Evolutionary conservation across 257 asterid genomes (phyloP).

Genomic region (Misopates orontium): DNA sequence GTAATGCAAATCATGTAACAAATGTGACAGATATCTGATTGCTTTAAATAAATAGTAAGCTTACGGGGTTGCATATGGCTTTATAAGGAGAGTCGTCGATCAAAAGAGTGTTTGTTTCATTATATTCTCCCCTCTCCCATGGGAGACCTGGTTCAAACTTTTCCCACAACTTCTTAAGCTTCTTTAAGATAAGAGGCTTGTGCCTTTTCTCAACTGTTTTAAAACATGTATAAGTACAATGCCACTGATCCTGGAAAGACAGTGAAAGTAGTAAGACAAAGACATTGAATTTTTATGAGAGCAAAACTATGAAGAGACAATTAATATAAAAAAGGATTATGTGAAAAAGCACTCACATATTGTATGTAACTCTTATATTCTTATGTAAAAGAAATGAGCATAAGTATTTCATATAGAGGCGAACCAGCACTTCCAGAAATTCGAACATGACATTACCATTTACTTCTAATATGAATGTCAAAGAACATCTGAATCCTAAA

Average conservation of each 20-base stretch:
- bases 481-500: too few relatives aligned
- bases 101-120: slow-evolving; percentile 78
- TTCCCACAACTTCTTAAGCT: slow-evolving; percentile 76
- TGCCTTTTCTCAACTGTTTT: slow-evolving; percentile 52
- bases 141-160: slow-evolving; percentile 65
- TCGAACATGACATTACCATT: too few relatives aligned
- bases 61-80: slow-evolving; percentile 81
- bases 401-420: slow-evolving; percentile 11
- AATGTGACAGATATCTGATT: slow-evolving; percentile 5
- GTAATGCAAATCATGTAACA: slow-evolving; percentile 22
- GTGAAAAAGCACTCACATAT: too few relatives aligned
- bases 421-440: too few relatives aligned
- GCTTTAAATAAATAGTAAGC: slow-evolving; percentile 27
- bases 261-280: not conserved
- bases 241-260: slow-evolving; percentile 74
- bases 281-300: too few relatives aligned
- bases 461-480: too few relatives aligned
- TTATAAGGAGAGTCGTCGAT: slow-evolving; percentile 85
- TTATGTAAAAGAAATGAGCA: not conserved
- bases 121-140: slow-evolving; percentile 74
- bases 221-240: slow-evolving; percentile 61
- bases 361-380: too few relatives aligned
- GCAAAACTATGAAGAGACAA: too few relatives aligned
- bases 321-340: too few relatives aligned
- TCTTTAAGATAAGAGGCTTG: slow-evolving; percentile 79